Evolutionary conservation across 2,329 filamentous ascomycete genomes (phyloP).

Genomic region (Colletotrichum lupini): DNA sequence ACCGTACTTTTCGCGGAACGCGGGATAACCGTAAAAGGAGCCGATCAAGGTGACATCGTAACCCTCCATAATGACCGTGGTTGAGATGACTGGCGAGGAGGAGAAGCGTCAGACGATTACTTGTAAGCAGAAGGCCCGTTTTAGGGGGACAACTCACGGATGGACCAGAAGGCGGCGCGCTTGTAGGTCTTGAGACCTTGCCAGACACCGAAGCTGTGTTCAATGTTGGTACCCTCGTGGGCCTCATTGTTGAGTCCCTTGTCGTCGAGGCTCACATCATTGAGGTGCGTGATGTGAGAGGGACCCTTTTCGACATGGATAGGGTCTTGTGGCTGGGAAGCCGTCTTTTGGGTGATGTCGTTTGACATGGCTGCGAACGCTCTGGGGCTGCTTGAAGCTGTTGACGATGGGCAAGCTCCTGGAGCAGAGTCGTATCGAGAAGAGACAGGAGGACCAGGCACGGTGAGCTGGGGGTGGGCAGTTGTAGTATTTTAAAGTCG

Average conservation of each 20-base stretch:
- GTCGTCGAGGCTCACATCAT: conserved; percentile 48
- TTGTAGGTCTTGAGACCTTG: conserved; percentile 53
- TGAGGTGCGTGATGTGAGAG: conserved; percentile 43
- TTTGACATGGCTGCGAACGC: conserved; percentile 20
- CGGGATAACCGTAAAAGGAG: conserved; percentile 57
- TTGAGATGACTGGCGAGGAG: conserved; percentile 49
- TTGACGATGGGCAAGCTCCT: conserved; percentile 23
- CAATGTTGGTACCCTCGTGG: conserved; percentile 47
- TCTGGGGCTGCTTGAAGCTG: conserved; percentile 13
- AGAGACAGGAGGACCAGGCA: not conserved
- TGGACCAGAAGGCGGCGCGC: conserved; percentile 52
- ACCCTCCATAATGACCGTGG: conserved; percentile 63
- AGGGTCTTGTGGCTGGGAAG: conserved; percentile 29
- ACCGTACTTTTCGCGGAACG: conserved; percentile 54
- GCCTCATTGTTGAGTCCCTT: conserved; percentile 52
- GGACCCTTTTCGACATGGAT: conserved; percentile 45
- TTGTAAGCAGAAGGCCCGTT: too few relatives aligned
- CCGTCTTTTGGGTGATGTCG: conserved; percentile 20
- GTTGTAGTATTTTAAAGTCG: conserved; percentile 25
- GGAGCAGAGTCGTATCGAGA: conserved; percentile 20
- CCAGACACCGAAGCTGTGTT: conserved; percentile 48
- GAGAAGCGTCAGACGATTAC: not conserved
- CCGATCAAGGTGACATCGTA: conserved; percentile 60
- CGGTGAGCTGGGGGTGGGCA: conserved; percentile 9
- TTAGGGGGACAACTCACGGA: conserved; percentile 43